Conservation (phyloP, 2,329 filamentous ascomycete species). For the Xylariaceae sp. region DNA sequence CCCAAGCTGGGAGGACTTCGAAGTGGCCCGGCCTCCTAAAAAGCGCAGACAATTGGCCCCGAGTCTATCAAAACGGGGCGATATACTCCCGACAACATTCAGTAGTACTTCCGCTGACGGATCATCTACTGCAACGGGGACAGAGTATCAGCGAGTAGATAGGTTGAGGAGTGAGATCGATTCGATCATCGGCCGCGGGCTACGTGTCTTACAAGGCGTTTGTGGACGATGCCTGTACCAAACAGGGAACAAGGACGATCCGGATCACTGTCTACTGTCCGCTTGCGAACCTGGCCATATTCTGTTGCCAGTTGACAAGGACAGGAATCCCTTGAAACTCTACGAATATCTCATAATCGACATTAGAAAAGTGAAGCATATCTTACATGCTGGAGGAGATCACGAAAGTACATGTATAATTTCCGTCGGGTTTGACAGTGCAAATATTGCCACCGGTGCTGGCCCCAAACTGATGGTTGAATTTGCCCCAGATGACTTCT, state of each 20-base stretch:
- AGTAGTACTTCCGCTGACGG: not conserved
- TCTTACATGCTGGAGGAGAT: not conserved
- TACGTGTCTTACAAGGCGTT: conserved; percentile 22
- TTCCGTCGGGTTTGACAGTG: conserved; percentile 1
- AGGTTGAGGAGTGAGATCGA: conserved; percentile 2
- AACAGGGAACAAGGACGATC: conserved; percentile 2
- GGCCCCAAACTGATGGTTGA: conserved; percentile 24
- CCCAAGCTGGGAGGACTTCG: conserved; percentile 14
- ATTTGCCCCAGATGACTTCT: conserved; percentile 19
- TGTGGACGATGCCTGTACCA: conserved; percentile 24
- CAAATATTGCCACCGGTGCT: conserved; percentile 6
- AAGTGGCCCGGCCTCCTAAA: conserved; percentile 11
- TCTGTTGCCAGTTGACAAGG: conserved; percentile 22
- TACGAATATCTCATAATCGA: conserved; percentile 24
- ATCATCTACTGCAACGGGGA: not conserved
- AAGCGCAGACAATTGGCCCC: conserved; percentile 13
- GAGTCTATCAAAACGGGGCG: conserved; percentile 24
- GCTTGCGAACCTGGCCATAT: conserved; percentile 22
- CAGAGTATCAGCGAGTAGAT: not conserved
- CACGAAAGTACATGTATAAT: conserved; percentile 12
- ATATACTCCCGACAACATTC: conserved; percentile 23
- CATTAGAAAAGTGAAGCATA: conserved; percentile 10
- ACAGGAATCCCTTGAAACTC: conserved; percentile 13
- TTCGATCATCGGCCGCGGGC: conserved; percentile 14
- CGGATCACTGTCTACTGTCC: conserved; percentile 20